Conservation (phyloP, 164 flowering plant genomes). For the Stephania cephalantha region DNA sequence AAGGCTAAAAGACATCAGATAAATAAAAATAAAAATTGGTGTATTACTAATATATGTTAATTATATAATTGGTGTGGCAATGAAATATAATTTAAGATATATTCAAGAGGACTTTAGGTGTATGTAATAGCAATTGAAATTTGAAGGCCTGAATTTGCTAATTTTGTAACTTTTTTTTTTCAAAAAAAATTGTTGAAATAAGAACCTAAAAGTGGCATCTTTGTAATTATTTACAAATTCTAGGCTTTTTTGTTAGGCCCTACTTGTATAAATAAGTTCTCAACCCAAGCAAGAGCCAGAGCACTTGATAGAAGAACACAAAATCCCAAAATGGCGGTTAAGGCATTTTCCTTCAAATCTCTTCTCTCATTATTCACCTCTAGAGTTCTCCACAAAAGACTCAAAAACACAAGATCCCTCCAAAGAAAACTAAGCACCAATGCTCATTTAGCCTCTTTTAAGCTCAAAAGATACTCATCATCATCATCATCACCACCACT, state of each 20-base stretch:
- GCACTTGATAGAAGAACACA: neutral
- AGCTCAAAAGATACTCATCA: constrained; percentile 4
- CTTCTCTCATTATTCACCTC: constrained; percentile 16
- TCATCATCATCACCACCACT: constrained; percentile 18
- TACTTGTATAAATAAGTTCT: neutral
- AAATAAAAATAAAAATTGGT: too few species aligned
- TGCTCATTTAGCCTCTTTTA: neutral
- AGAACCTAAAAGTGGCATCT: neutral
- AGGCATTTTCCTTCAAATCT: constrained; percentile 12
- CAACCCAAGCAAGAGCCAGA: neutral
- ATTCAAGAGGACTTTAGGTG: too few species aligned
- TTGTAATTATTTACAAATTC: neutral
- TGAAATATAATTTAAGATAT: too few species aligned
- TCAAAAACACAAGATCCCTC: constrained; percentile 17
- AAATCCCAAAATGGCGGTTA: constrained; percentile 7
- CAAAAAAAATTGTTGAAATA: neutral
- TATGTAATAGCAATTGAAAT: too few species aligned
- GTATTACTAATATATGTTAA: too few species aligned
- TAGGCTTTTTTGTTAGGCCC: neutral
- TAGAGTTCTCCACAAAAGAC: constrained; percentile 14
- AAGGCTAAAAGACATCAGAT: too few species aligned
- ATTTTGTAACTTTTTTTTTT: too few species aligned
- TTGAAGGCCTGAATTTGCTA: too few species aligned
- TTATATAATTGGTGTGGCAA: too few species aligned
- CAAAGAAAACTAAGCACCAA: constrained; percentile 4